Conservation (phyloP, 495 filamentous ascomycete species). For the Aspergillus asperescens region DNA sequence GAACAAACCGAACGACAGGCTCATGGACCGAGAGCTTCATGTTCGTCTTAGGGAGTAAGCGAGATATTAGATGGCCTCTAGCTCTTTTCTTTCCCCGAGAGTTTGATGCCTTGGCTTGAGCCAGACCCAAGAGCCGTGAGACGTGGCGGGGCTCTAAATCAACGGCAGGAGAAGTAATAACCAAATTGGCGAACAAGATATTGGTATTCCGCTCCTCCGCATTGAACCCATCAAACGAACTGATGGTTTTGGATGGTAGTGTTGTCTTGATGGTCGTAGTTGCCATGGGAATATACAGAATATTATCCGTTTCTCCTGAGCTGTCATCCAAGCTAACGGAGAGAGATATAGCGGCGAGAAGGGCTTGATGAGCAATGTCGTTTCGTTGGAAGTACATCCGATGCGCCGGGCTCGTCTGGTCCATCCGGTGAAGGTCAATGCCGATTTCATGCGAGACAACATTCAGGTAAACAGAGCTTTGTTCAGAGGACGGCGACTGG, state of each 20-base stretch:
- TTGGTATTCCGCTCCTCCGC: constrained; percentile 89
- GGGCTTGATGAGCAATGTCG: constrained; percentile 91
- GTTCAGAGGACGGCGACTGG: constrained; percentile 56
- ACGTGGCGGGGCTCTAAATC: constrained; percentile 94
- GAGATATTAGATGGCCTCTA: constrained; percentile 72
- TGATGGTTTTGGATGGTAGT: constrained; percentile 87
- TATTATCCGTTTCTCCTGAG: constrained; percentile 72
- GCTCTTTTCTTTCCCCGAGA: constrained; percentile 41
- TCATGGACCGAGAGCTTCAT: constrained; percentile 96
- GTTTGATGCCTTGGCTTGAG: constrained; percentile 52
- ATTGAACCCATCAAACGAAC: constrained; percentile 66
- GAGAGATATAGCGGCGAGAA: constrained; percentile 86
- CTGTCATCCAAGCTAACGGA: constrained; percentile 89
- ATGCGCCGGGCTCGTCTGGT: constrained; percentile 90
- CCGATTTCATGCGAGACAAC: constrained; percentile 93
- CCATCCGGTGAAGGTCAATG: constrained; percentile 86
- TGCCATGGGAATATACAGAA: constrained; percentile 95
- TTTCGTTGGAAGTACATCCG: constrained; percentile 97
- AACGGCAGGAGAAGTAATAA: constrained; percentile 90
- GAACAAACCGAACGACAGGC: constrained; percentile 80
- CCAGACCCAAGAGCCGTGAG: constrained; percentile 74
- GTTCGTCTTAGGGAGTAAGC: constrained; percentile 86
- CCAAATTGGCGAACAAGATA: constrained; percentile 91
- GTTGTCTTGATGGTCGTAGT: constrained; percentile 95
- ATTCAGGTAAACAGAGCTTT: constrained; percentile 68